Conservation (phyloP, 345 rosid genomes). For the Excoecaria agallocha region DNA sequence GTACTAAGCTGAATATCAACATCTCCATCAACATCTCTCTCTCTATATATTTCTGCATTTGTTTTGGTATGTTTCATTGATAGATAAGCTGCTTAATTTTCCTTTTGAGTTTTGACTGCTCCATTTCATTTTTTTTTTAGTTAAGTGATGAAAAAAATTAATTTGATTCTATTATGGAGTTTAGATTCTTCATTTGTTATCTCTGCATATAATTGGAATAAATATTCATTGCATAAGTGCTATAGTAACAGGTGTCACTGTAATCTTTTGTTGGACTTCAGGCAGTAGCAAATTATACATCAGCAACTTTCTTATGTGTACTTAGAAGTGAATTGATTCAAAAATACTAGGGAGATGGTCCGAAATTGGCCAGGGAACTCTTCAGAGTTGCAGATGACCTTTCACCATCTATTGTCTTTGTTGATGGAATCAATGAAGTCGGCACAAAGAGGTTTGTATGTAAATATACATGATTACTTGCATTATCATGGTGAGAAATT, state of each 20-base stretch:
- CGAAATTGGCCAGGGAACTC: too few species aligned
- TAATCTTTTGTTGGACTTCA: constrained; percentile 7
- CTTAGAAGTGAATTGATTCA: constrained; percentile 97
- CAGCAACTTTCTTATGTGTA: constrained; percentile 92
- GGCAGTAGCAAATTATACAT: constrained; percentile 95
- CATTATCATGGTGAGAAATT: neutral
- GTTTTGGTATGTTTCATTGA: too few species aligned
- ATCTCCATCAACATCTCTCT: neutral
- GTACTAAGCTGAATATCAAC: neutral
- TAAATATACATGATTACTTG: neutral
- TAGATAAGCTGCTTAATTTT: too few species aligned
- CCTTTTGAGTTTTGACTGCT: too few species aligned
- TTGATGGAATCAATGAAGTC: constrained; percentile 33
- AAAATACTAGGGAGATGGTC: constrained; percentile 89
- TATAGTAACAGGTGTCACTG: neutral
- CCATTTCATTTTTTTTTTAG: too few species aligned
- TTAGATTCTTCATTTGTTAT: neutral
- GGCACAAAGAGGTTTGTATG: constrained; percentile 30
- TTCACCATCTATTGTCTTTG: constrained; percentile 33
- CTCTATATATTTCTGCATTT: neutral
- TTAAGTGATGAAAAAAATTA: neutral
- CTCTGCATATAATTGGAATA: neutral
- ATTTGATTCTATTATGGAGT: neutral
- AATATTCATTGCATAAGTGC: neutral
- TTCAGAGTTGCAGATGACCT: too few species aligned